Evolutionary conservation across 495 filamentous ascomycete species (phyloP), one percentile per base, ranked within the genome.

Genomic region (Gamarada debralockiae): DNA sequence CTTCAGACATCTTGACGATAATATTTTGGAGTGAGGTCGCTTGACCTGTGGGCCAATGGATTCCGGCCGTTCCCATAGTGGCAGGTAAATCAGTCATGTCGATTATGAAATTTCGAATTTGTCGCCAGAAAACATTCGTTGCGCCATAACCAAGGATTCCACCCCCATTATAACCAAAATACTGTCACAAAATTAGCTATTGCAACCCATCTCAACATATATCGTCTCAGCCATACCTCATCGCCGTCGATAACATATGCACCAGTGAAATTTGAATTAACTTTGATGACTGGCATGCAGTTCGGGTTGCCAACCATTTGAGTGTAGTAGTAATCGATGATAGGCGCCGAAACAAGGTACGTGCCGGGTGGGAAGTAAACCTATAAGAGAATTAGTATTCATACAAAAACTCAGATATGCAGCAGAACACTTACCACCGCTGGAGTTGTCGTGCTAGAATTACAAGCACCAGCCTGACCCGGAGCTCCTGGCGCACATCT

Each of bases 31-130:
- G 69, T 58, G 81, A 87, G 3, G 86, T 85, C 9, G 85, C 86
- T 58, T 91, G 83, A 12, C 83, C 81, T n/a, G 83, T 86, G 0
- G 86, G 86, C 89, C 89, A 93, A 62, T 93, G 89, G 50, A 93
- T 84, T 38, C 84, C 66, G 18, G 48, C 46, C 8, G 62, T 61
- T 0, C 42, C 53, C 10, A 21, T 47, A 7, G 13, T 24, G 1
- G 39, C 3, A 0, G 83, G 74, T 27, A 91, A 78, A 17, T 58
- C 69, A 3, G 84, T 90, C 33, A 82, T 77, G 60, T 93, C 89
- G 31, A 93, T 70, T 49, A 89, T 75, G 45, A 93, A 77, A 61
- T 93, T 93, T 22, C 86, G 75, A 47, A 93, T 77, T 56, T 90
- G 86, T 15, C 88, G 75, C 62, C 77, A 92, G 70, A 93, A 93